A percentile compares a stretch with the other conserved stretches of the same genome.
Evolutionary conservation across 2,329 filamentous ascomycete genomes (phyloP).

Genomic region (Trichophyton verrucosum): DNA sequence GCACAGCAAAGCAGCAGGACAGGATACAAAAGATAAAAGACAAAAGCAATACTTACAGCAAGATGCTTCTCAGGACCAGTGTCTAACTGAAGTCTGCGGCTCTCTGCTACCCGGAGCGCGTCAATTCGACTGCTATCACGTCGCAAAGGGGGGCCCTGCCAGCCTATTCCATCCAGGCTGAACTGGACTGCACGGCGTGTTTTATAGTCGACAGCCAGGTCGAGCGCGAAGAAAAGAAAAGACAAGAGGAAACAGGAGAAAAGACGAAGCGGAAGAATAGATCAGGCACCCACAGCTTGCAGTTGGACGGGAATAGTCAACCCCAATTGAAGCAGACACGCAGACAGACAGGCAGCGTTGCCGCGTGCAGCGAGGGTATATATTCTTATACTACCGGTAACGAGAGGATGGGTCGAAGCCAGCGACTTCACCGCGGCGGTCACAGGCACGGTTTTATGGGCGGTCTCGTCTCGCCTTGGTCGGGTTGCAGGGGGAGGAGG

Average conservation of each 20-base stretch:
- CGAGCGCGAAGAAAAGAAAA: constrained; percentile 3
- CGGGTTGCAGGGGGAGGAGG: background rate
- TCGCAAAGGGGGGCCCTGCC: background rate
- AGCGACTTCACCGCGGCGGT: constrained; percentile 7
- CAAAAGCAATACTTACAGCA: background rate
- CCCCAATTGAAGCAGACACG: background rate
- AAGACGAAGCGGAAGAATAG: background rate
- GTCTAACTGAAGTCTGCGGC: background rate
- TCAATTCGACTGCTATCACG: constrained; percentile 1
- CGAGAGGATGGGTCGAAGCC: constrained; percentile 9
- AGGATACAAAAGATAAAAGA: background rate
- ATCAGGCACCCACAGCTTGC: background rate
- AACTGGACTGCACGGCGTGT: background rate
- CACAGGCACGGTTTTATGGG: background rate
- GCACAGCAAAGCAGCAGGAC: background rate
- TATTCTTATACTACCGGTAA: background rate
- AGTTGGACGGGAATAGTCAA: background rate
- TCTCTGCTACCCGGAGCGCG: background rate
- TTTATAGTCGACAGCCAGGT: constrained; percentile 7
- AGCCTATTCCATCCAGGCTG: background rate
- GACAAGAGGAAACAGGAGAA: background rate
- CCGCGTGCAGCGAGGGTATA: background rate
- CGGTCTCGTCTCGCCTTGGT: background rate
- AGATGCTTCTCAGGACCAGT: background rate
- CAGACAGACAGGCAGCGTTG: too few relatives aligned